A percentile compares a stretch with the other conserved stretches of the same genome.
Conservation (phyloP, 2,329 filamentous ascomycete species). For the Phyllachora maydis region DNA sequence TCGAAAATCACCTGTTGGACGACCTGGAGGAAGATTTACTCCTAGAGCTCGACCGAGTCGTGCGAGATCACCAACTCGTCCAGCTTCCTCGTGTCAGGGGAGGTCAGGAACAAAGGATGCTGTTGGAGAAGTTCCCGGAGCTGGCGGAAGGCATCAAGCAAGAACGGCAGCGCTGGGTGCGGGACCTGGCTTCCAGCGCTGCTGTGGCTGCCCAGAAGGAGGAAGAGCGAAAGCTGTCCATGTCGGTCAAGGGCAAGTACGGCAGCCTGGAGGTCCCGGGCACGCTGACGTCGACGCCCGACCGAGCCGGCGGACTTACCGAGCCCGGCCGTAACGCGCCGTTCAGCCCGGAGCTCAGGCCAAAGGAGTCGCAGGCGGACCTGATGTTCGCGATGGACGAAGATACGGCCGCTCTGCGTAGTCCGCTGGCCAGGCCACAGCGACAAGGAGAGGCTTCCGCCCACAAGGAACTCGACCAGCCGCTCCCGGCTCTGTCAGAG, state of each 20-base stretch:
- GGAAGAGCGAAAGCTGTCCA: conserved; percentile 39
- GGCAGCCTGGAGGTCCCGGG: conserved; percentile 43
- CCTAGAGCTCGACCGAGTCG: conserved; percentile 56
- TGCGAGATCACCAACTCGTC: conserved; percentile 64
- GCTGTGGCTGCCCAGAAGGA: conserved; percentile 38
- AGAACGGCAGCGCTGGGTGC: conserved; percentile 48
- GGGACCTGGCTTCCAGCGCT: conserved; percentile 56
- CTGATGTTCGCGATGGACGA: conserved; percentile 94
- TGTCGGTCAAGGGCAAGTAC: conserved; percentile 37
- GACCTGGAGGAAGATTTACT: conserved; percentile 74
- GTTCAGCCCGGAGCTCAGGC: conserved; percentile 44
- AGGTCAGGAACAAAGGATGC: conserved; percentile 43
- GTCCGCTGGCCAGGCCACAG: conserved; percentile 10
- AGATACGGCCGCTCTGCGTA: conserved; percentile 13
- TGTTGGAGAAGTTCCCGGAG: conserved; percentile 44
- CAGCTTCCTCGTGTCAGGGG: conserved; percentile 61
- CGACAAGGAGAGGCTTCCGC: conserved; percentile 4
- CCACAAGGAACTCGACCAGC: conserved; percentile 10
- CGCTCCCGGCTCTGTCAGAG: conserved; percentile 11
- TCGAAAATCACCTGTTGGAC: conserved; percentile 76
- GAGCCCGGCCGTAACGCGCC: conserved; percentile 29
- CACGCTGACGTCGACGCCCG: conserved; percentile 18
- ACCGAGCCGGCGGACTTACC: conserved; percentile 23
- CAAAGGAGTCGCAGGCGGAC: conserved; percentile 49
- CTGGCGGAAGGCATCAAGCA: conserved; percentile 46